phyloP scores from a whole-genome alignment of 176 grass and related monocot genomes.

The Juncus effusus region DNA sequence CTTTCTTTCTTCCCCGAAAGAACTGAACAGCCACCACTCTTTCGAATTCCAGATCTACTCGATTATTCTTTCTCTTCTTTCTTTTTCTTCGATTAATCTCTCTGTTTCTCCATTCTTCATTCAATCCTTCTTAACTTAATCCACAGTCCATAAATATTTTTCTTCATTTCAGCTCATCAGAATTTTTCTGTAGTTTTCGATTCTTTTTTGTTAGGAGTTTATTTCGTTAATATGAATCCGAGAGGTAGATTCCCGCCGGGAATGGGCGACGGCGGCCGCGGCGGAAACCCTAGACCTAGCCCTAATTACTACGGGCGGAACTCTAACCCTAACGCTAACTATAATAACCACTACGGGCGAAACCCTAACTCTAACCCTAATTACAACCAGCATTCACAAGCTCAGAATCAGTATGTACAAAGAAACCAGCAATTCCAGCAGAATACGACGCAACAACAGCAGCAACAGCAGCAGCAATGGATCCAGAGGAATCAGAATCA shows the following conservation, averaged over 20 bases:
- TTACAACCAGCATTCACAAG: conserved; percentile 39
- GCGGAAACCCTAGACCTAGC: conserved; percentile 27
- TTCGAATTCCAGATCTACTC: neutral
- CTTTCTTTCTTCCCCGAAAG: neutral
- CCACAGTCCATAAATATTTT: neutral
- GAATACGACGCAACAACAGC: conserved; percentile 34
- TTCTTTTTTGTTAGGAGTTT: neutral
- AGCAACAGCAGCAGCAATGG: conserved; percentile 73
- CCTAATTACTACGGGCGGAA: conserved; percentile 23
- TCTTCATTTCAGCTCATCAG: conserved; percentile 1
- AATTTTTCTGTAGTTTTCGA: too few relatives aligned
- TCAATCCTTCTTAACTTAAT: neutral
- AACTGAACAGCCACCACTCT: neutral
- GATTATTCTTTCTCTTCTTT: neutral
- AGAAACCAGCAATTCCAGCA: conserved; percentile 46
- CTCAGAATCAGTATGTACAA: conserved; percentile 30
- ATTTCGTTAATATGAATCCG: conserved; percentile 54
- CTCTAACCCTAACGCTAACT: conserved; percentile 30
- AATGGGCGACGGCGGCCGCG: conserved; percentile 53
- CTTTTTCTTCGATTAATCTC: neutral
- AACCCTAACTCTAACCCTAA: conserved; percentile 32
- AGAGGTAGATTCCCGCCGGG: conserved; percentile 72
- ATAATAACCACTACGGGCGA: conserved; percentile 30
- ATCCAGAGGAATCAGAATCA: conserved; percentile 57
- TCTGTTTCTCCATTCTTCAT: neutral